Percentiles rank a stretch among this genome's conserved stretches.
These are phyloP conservation scores for Diaporthe citrichinensis DNA, from an alignment of 2,329 filamentous ascomycete species.

Conservation along the genomic window DNA sequence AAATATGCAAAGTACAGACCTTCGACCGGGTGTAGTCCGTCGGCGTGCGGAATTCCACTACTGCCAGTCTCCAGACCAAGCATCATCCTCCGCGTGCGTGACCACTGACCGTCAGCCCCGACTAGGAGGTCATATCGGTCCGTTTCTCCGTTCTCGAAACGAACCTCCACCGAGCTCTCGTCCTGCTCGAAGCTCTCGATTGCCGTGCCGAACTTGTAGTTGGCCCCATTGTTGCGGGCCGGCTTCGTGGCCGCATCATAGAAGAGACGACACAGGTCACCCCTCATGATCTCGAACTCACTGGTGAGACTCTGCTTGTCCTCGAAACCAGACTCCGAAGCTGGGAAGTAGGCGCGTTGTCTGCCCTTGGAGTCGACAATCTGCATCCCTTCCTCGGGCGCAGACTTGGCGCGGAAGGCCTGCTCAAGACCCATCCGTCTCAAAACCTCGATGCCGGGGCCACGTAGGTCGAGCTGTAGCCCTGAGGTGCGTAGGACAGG, in stretches of 20 bases:
- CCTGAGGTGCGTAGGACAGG: conserved; percentile 61
- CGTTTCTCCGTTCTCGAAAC: conserved; percentile 58
- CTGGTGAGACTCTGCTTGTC: conserved; percentile 60
- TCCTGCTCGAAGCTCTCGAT: conserved; percentile 49
- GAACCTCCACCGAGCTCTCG: conserved; percentile 46
- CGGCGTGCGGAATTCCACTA: conserved; percentile 9
- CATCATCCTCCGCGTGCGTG: conserved; percentile 61
- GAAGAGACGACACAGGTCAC: conserved; percentile 65
- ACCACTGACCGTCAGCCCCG: conserved; percentile 67
- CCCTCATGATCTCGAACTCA: conserved; percentile 73
- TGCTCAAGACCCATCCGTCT: conserved; percentile 65
- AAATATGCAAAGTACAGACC: conserved; percentile 45
- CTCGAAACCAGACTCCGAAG: conserved; percentile 56
- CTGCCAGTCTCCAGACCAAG: conserved; percentile 46
- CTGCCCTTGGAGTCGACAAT: conserved; percentile 56
- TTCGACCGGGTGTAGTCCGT: conserved; percentile 44
- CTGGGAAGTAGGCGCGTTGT: conserved; percentile 55
- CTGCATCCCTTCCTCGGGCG: conserved; percentile 51
- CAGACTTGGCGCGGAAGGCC: conserved; percentile 38
- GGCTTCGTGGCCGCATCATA: conserved; percentile 52
- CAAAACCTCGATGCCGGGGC: conserved; percentile 63
- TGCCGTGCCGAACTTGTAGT: conserved; percentile 47
- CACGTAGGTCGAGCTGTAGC: conserved; percentile 68
- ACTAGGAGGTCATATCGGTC: conserved; percentile 65
- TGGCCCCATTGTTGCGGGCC: conserved; percentile 46